Evolutionary conservation across 2,329 filamentous ascomycete genomes (phyloP).

Genomic region (Drechmeria coniospora): DNA sequence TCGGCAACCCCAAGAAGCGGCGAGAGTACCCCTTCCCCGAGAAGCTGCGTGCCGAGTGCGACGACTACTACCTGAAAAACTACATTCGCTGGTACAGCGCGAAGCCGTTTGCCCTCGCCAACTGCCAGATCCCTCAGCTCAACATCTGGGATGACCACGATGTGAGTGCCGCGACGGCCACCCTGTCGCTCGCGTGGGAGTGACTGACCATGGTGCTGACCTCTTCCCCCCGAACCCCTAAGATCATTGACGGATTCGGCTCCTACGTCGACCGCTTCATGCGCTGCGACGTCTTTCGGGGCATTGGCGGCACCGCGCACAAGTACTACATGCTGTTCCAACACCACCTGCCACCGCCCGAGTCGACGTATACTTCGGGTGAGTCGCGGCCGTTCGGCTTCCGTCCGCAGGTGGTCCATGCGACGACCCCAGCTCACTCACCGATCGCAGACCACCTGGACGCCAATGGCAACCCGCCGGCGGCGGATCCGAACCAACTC

Average conservation of each 20-base stretch:
- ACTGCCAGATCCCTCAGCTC: conserved; percentile 84
- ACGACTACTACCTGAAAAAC: conserved; percentile 81
- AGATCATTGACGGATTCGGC: conserved; percentile 84
- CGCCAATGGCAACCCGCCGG: conserved; percentile 22
- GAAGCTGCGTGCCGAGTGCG: conserved; percentile 66
- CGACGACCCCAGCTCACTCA: conserved; percentile 1
- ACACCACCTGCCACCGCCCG: conserved; percentile 75
- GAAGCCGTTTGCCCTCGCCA: conserved; percentile 72
- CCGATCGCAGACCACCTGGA: conserved; percentile 10
- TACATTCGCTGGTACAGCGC: conserved; percentile 75
- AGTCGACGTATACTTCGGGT: conserved; percentile 74
- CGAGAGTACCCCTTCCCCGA: conserved; percentile 63
- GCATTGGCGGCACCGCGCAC: conserved; percentile 80
- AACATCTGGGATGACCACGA: conserved; percentile 99
- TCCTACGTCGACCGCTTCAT: conserved; percentile 92
- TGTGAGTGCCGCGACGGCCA: conserved; percentile 37
- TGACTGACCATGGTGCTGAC: no score
- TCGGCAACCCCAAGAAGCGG: conserved; percentile 70
- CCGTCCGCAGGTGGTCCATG: conserved; percentile 16
- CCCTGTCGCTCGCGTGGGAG: no score
- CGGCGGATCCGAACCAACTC: conserved; percentile 55
- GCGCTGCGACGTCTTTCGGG: conserved; percentile 79
- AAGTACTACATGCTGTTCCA: conserved; percentile 99
- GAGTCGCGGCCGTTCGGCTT: conserved; percentile 1
- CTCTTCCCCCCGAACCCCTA: no score